Evolutionary conservation across 192 early-diverging fungal genomes (phyloP).

Genomic region (Anaeromyces robustus): DNA sequence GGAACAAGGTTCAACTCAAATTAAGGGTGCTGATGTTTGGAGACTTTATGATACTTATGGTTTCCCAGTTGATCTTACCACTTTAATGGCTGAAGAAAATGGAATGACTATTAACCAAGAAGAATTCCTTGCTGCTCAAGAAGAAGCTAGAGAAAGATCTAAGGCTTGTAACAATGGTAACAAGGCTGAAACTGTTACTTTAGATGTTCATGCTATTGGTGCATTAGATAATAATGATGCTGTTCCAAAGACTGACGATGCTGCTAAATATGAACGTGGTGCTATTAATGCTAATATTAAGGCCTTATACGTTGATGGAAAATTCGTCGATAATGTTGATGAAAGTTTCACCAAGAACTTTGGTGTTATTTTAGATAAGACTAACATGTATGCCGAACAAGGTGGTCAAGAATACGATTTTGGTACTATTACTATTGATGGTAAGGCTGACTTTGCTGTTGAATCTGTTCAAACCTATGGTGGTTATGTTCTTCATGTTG

Average conservation of each 20-base stretch:
- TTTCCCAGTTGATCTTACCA: constrained; percentile 94
- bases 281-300: constrained; percentile 61
- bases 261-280: constrained; percentile 59
- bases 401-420: constrained; percentile 94
- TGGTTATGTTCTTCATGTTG: constrained; percentile 91
- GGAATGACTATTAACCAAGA: constrained; percentile 69
- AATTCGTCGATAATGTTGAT: constrained; percentile 19
- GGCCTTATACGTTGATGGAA: constrained; percentile 53
- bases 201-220: constrained; percentile 87
- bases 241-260: constrained; percentile 72
- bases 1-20: constrained; percentile 32
- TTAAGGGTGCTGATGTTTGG: constrained; percentile 86
- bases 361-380: constrained; percentile 82
- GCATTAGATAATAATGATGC: constrained; percentile 54
- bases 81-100: constrained; percentile 95
- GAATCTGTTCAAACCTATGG: constrained; percentile 85
- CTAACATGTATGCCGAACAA: constrained; percentile 95
- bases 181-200: constrained; percentile 41
- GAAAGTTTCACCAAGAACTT: constrained; percentile 44
- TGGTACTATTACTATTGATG: constrained; percentile 70
- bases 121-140: constrained; percentile 62
- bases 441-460: constrained; percentile 72
- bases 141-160: constrained; percentile 53
- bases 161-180: constrained; percentile 29
- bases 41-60: constrained; percentile 97